Percentiles rank a stretch among this genome's conserved stretches.
Conservation (phyloP, 1,284 basidiomycete species). For the Trametes polyzona region DNA sequence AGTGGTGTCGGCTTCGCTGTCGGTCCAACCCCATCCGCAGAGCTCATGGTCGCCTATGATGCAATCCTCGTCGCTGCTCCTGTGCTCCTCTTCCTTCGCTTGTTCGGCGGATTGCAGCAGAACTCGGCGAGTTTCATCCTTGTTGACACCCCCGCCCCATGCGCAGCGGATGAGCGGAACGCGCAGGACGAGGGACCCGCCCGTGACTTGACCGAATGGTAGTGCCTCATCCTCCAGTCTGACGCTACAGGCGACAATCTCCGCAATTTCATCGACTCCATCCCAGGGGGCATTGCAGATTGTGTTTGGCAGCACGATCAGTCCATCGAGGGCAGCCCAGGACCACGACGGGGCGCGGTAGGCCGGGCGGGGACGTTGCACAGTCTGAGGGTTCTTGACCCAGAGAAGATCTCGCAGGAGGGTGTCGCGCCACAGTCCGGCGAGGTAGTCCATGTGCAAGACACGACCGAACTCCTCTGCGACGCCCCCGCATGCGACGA, state of each 20-base stretch:
- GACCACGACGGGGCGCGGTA: constrained; percentile 20
- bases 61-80: no score
- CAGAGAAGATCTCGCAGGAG: constrained; percentile 17
- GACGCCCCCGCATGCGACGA: constrained; percentile 18
- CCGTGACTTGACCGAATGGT: not conserved
- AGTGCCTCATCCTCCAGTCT: not conserved
- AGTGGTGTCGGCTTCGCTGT: no score
- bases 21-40: no score
- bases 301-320: not conserved
- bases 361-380: not conserved
- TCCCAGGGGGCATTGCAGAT: not conserved
- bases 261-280: not conserved
- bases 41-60: no score
- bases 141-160: no score
- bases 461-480: constrained; percentile 17
- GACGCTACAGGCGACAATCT: not conserved
- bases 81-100: no score
- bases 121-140: no score
- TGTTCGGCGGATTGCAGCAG: no score
- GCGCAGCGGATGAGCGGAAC: no score
- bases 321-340: constrained; percentile 7
- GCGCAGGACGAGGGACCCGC: not conserved
- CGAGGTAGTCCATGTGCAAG: constrained; percentile 18
- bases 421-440: constrained; percentile 16
- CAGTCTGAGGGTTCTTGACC: constrained; percentile 6